phyloP scores from a whole-genome alignment of 2,329 filamentous ascomycete genomes.

The Metarhizium humberi region DNA sequence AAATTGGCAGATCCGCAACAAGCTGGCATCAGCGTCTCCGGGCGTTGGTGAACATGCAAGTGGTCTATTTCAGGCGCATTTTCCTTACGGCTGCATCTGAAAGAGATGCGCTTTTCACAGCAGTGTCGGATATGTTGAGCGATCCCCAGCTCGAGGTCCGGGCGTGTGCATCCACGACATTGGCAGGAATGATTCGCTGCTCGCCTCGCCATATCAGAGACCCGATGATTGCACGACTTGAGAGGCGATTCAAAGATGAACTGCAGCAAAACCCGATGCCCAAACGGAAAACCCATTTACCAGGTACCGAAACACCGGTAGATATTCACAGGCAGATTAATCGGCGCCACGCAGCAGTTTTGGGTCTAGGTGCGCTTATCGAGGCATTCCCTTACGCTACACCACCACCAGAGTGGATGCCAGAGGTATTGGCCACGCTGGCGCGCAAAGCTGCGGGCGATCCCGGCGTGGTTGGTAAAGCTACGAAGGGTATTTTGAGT shows the following conservation, averaged over 20 bases:
- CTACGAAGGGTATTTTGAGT: conserved; percentile 84
- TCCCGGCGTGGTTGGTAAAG: conserved; percentile 86
- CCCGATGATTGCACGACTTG: conserved; percentile 65
- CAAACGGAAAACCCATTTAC: conserved; percentile 50
- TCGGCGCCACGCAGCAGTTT: conserved; percentile 77
- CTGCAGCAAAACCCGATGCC: conserved; percentile 82
- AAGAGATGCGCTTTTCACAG: conserved; percentile 74
- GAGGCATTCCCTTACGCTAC: conserved; percentile 95
- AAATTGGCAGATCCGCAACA: conserved; percentile 71
- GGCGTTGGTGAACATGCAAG: conserved; percentile 95
- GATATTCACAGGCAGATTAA: conserved; percentile 71
- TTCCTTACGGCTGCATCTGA: conserved; percentile 73
- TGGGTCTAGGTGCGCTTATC: conserved; percentile 83
- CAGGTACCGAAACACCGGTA: conserved; percentile 59
- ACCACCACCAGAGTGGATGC: conserved; percentile 88
- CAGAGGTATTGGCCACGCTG: conserved; percentile 77
- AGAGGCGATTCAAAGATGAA: conserved; percentile 67
- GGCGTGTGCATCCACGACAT: conserved; percentile 80
- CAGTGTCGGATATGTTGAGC: conserved; percentile 90
- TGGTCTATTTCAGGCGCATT: conserved; percentile 92
- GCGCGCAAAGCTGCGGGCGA: conserved; percentile 81
- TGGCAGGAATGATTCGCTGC: conserved; percentile 97
- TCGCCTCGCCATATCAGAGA: conserved; percentile 74
- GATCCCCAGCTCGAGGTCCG: conserved; percentile 91
- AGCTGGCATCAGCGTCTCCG: conserved; percentile 95